Evolutionary conservation across 1,284 basidiomycete species (phyloP).

Genomic region (Trichosporon inkin): DNA sequence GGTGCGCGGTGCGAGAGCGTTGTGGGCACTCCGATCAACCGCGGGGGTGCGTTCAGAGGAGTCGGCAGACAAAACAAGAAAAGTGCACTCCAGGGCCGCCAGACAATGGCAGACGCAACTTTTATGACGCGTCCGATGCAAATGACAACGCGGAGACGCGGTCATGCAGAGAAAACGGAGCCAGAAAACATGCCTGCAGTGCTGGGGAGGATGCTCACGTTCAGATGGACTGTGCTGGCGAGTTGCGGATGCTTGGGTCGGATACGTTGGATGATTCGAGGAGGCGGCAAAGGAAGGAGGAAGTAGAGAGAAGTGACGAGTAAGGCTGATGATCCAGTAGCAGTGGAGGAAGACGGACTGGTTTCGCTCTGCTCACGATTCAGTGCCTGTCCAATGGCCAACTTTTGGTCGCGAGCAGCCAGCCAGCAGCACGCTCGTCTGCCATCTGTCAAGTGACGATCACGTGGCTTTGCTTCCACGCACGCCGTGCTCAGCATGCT

Average conservation of each 20-base stretch:
- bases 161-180: not conserved
- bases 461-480: conserved; percentile 9
- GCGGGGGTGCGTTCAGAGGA: not conserved
- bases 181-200: no score
- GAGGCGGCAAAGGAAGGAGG: not conserved
- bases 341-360: not conserved
- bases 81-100: conserved; percentile 2
- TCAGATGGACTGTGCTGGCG: not conserved
- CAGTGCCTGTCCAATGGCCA: not conserved
- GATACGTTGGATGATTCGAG: not conserved
- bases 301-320: conserved; percentile 7
- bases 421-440: not conserved
- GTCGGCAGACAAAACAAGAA: not conserved
- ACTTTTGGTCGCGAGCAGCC: conserved; percentile 4
- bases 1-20: not conserved
- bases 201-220: not conserved
- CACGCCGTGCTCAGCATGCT: no score
- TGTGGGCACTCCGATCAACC: no score
- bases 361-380: not conserved
- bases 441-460: not conserved
- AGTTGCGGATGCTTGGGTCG: not conserved
- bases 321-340: not conserved
- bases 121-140: conserved; percentile 1
- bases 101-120: conserved; percentile 5
- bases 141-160: not conserved